phyloP scores from a whole-genome alignment of 2,329 filamentous ascomycete species.

The Fusarium guadeloupense region DNA sequence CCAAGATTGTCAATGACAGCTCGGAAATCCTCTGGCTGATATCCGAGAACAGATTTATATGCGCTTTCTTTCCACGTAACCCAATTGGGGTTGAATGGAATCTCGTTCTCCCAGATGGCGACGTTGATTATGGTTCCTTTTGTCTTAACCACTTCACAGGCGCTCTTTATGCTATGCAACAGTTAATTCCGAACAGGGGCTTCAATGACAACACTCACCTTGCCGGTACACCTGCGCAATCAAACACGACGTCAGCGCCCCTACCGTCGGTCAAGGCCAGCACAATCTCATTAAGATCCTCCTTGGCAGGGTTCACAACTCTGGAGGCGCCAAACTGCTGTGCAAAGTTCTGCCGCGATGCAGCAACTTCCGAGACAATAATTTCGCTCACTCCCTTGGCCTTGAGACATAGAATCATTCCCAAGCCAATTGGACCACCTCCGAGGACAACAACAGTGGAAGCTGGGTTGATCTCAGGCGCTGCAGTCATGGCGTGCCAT shows the following conservation, averaged over 20 bases:
- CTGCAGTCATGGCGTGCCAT: conserved; percentile 56
- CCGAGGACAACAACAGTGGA: conserved; percentile 60
- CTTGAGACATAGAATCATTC: conserved; percentile 56
- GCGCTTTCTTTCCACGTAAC: conserved; percentile 41
- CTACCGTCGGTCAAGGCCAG: conserved; percentile 57
- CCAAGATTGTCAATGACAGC: conserved; percentile 60
- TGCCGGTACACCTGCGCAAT: conserved; percentile 65
- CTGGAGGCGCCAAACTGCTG: conserved; percentile 55
- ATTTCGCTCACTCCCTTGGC: conserved; percentile 59
- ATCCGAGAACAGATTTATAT: conserved; percentile 41
- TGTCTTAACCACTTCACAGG: conserved; percentile 58
- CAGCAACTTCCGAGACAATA: conserved; percentile 57
- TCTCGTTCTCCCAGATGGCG: conserved; percentile 67
- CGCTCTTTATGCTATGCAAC: conserved; percentile 42
- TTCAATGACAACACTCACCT: conserved; percentile 6
- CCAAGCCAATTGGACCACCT: conserved; percentile 60
- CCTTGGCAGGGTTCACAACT: conserved; percentile 52
- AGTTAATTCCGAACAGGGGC: not conserved
- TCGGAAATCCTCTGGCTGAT: conserved; percentile 57
- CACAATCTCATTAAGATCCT: conserved; percentile 58
- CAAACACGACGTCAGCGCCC: conserved; percentile 68
- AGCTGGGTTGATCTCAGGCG: conserved; percentile 51
- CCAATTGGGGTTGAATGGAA: conserved; percentile 43
- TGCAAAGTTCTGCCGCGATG: conserved; percentile 54
- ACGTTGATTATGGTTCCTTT: conserved; percentile 70